Evolutionary conservation across 2,329 filamentous ascomycete genomes (phyloP).

Genomic region (Cladosporium sp.): DNA sequence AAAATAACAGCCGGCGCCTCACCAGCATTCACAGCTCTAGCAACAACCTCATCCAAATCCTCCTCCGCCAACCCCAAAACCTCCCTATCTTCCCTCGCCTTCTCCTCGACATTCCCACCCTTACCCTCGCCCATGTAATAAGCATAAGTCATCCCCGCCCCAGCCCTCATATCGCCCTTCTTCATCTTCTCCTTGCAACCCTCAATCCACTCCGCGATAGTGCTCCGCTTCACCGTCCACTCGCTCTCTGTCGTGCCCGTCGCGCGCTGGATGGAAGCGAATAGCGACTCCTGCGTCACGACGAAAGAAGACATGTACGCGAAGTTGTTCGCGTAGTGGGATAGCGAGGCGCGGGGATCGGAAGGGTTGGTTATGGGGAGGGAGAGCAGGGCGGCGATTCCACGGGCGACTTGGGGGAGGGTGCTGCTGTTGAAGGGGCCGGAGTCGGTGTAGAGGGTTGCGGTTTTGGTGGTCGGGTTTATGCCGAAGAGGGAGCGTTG

Average conservation of each 20-base stretch:
- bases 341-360: conserved; percentile 39
- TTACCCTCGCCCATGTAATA: conserved; percentile 29
- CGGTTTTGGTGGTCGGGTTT: conserved; percentile 27
- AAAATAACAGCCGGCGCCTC: neutral
- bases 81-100: conserved; percentile 41
- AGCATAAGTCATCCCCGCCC: conserved; percentile 25
- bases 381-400: conserved; percentile 39
- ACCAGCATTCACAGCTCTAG: conserved; percentile 30
- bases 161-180: conserved; percentile 46
- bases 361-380: conserved; percentile 32
- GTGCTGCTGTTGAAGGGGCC: conserved; percentile 41
- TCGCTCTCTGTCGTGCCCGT: conserved; percentile 40
- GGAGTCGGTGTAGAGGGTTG: conserved; percentile 37
- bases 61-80: conserved; percentile 44
- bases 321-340: conserved; percentile 38
- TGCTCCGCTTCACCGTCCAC: conserved; percentile 37
- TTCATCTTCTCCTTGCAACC: conserved; percentile 51
- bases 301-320: conserved; percentile 42
- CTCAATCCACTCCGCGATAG: conserved; percentile 47
- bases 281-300: conserved; percentile 42
- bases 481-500: conserved; percentile 42
- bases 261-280: conserved; percentile 39
- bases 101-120: conserved; percentile 31
- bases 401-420: conserved; percentile 37
- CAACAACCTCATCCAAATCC: conserved; percentile 41